phyloP scores from a whole-genome alignment of 1,284 basidiomycete genomes.

The Puccinia polysora region DNA sequence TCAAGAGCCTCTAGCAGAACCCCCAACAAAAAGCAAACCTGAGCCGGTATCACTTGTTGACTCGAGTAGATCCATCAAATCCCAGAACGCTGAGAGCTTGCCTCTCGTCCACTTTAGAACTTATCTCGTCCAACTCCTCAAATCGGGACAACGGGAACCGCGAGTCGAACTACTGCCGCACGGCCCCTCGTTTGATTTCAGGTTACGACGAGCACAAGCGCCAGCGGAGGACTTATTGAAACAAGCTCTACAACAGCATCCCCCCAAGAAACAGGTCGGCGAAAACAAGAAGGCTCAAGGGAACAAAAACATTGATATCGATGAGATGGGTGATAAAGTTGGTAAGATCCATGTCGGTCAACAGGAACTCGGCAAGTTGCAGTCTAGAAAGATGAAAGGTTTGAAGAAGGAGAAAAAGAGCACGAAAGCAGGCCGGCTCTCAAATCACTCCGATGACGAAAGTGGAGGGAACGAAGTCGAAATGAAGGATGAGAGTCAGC shows the following conservation, averaged over 20 bases:
- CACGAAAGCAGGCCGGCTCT: background rate
- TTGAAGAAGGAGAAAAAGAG: conserved; percentile 58
- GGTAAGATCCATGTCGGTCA: conserved; percentile 82
- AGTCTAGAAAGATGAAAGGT: conserved; percentile 88
- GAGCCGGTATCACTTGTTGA: conserved; percentile 54
- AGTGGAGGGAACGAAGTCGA: background rate
- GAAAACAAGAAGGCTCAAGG: conserved; percentile 69
- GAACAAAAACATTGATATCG: conserved; percentile 77
- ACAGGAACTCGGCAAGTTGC: conserved; percentile 81
- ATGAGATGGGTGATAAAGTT: conserved; percentile 95
- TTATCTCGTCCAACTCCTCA: conserved; percentile 71
- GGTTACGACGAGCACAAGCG: conserved; percentile 67
- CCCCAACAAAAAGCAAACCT: conserved; percentile 46
- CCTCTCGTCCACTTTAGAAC: conserved; percentile 83
- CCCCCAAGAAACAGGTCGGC: conserved; percentile 69
- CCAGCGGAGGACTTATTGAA: conserved; percentile 75
- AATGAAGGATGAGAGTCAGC: background rate
- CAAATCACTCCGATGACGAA: conserved; percentile 5
- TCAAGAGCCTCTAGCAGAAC: conserved; percentile 44
- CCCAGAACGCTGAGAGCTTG: conserved; percentile 53
- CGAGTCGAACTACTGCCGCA: conserved; percentile 77
- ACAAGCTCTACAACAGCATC: conserved; percentile 68
- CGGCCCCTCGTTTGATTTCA: conserved; percentile 85
- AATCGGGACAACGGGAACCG: conserved; percentile 72
- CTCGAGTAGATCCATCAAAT: conserved; percentile 52